Percentiles rank a stretch among this genome's conserved stretches.
Evolutionary conservation across 768 basidiomycete species (phyloP).

Genomic region (Neoboletus subvelutipes): DNA sequence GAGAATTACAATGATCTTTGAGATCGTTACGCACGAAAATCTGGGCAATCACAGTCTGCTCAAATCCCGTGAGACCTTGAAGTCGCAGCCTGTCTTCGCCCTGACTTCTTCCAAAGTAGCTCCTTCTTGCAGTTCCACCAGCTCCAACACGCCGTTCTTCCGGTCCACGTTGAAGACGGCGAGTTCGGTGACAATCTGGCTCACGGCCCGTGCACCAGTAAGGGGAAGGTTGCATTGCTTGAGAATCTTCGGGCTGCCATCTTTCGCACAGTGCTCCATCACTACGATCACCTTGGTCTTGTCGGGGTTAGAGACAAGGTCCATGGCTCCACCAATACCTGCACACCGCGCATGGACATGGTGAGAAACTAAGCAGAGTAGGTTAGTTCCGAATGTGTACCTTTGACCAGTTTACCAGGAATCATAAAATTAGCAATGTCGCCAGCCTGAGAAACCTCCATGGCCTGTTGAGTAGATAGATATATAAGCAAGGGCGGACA

Average conservation of each 20-base stretch:
- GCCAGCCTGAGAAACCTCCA: slow-evolving; percentile 91
- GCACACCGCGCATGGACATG: background rate
- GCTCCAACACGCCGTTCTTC: slow-evolving; percentile 61
- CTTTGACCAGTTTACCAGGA: slow-evolving; percentile 89
- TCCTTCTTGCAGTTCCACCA: slow-evolving; percentile 85
- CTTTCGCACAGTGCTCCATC: slow-evolving; percentile 89
- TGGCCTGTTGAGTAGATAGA: slow-evolving; percentile 53
- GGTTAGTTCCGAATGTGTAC: slow-evolving; percentile 32
- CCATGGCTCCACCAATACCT: slow-evolving; percentile 97
- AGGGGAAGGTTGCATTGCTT: slow-evolving; percentile 79
- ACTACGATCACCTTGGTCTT: slow-evolving; percentile 89
- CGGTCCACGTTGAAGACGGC: slow-evolving; percentile 90
- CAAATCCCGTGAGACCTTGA: slow-evolving; percentile 56
- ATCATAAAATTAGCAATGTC: slow-evolving; percentile 99
- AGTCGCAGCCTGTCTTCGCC: slow-evolving; percentile 85
- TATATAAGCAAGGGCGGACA: background rate
- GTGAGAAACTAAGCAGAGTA: slow-evolving; percentile 7
- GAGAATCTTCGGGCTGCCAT: slow-evolving; percentile 87
- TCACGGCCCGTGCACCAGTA: slow-evolving; percentile 85
- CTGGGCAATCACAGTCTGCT: slow-evolving; percentile 42
- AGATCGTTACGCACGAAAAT: slow-evolving; percentile 1
- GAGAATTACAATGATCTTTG: slow-evolving; percentile 3
- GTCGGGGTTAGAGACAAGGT: slow-evolving; percentile 94
- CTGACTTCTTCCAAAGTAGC: slow-evolving; percentile 80
- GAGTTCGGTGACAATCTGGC: slow-evolving; percentile 91